Evolutionary conservation across 83 land plant species (phyloP), one percentile per base, ranked within the genome.

Genomic region (Diphasiastrum complanatum): DNA sequence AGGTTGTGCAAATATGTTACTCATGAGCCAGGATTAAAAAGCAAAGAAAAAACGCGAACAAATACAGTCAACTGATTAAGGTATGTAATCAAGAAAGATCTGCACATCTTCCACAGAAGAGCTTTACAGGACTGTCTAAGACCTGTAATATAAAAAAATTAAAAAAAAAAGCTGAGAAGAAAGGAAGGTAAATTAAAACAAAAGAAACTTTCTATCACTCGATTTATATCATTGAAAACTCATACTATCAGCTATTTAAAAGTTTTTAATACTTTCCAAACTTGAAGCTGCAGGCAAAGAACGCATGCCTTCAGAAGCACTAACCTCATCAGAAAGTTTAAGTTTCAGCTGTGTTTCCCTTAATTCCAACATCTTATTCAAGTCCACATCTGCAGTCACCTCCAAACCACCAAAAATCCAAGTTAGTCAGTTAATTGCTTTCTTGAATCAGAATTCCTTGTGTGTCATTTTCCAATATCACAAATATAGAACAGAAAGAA

Each of bases 261-360:
- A n/a, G n/a, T n/a, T n/a, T n/a, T n/a, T n/a, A n/a, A n/a, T n/a
- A n/a, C n/a, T n/a, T n/a, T n/a, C n/a, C n/a, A n/a, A n/a, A n/a
- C n/a, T n/a, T n/a, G n/a, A n/a, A n/a, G n/a, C n/a, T n/a, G n/a
- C n/a, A n/a, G n/a, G n/a, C n/a, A n/a, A n/a, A n/a, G n/a, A n/a
- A n/a, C n/a, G n/a, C n/a, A n/a, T n/a, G n/a, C n/a, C n/a, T n/a
- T n/a, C n/a, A n/a, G n/a, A n/a, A n/a, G 20, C 18, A 1, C 4
- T 49, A 65, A 92, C 95, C 85, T 85, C 96, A 75, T 92, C 91
- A 32, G 87, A 73, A 51, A 92, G 96, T 31, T 63, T 70, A 47
- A 79, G 71, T 36, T 60, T 55, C 25, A 83, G 70, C 60, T 92
- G 98, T 30, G 59, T 59, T 53, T 74, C 68, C 52, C 87, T 75